These are phyloP conservation scores for Pneumocystis oryctolagi DNA, from an alignment of 1,139 yeast species.

Conservation along the genomic window DNA sequence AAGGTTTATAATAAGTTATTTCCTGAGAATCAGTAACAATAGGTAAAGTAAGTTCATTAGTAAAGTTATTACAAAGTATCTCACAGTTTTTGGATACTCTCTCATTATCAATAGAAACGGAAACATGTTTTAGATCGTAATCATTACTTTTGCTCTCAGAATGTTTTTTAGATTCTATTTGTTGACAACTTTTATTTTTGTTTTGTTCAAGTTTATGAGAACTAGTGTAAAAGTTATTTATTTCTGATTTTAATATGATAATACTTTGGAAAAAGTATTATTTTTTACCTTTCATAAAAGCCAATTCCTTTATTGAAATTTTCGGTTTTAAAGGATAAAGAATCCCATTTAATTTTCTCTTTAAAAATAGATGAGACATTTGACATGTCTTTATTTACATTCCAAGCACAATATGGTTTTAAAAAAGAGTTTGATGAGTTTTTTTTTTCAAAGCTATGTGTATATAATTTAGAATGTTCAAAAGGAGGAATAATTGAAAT, in stretches of 20 bases:
- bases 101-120: neutral
- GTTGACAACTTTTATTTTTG: neutral
- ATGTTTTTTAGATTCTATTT: neutral
- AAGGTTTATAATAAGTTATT: neutral
- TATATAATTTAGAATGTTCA: neutral
- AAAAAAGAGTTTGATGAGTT: neutral
- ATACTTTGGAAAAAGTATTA: neutral
- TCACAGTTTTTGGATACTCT: neutral
- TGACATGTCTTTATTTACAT: neutral
- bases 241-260: neutral
- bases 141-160: neutral
- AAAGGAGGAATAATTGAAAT: neutral
- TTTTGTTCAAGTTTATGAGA: neutral
- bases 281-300: neutral
- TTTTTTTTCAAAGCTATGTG: neutral
- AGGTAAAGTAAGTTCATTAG: neutral
- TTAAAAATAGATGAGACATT: neutral
- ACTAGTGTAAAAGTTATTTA: neutral
- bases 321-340: neutral
- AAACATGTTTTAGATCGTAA: neutral
- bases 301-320: neutral
- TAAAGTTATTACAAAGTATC: neutral
- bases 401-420: neutral
- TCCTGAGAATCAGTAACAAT: neutral
- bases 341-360: neutral